Evolutionary conservation across 495 filamentous ascomycete species (phyloP), one percentile per base, ranked within the genome.

Genomic region (Darksidea phi): DNA sequence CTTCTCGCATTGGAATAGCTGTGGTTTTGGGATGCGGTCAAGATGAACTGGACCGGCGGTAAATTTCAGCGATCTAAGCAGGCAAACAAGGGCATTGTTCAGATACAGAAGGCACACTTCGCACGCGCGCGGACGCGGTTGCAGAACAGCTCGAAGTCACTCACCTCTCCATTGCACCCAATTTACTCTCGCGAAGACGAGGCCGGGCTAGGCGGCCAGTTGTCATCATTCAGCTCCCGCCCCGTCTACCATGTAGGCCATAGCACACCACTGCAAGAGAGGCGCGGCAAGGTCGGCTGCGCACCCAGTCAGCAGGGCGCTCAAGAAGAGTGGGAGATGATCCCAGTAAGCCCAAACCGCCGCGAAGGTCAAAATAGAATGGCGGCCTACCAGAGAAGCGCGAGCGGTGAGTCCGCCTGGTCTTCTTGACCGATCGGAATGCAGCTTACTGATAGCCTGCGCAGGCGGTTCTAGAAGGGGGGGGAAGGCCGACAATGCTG

Each of bases 1-100:
- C 28, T 3, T 32, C 28, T 10, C 4, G 28, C 4, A 4, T 4
- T 3, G 28, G 15, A 52, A n/a, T 4, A n/a, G 13, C 25, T 28
- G 15, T 21, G 6, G 42, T 10, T 8, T 20, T 23, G 18, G 12
- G 12, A 41, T 17, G 12, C 48, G n/a, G n/a, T n/a, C n/a, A 70
- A 25, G 17, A 70, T 72, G 70, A 70, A 70, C 38, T 70, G 66
- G 70, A 70, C 63, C 15, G 68, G 70, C 8, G 68, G 70, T 13
- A 68, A 46, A 4, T 54, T 70, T 15, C 70, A 61, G 21, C 59
- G 67, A 24, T 59, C 53, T 18, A 62, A 58, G 34, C 46, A 52
- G 18, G 43, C 36, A 6, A 41, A 52, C 46, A 58, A 61, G 3
- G 60, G 62, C 10, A 48, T 61, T n/a, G 24, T 49, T 11, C 41